Base-by-base conservation (phyloP, 106 monocot species). In the Platanthera zijinensis region DNA sequence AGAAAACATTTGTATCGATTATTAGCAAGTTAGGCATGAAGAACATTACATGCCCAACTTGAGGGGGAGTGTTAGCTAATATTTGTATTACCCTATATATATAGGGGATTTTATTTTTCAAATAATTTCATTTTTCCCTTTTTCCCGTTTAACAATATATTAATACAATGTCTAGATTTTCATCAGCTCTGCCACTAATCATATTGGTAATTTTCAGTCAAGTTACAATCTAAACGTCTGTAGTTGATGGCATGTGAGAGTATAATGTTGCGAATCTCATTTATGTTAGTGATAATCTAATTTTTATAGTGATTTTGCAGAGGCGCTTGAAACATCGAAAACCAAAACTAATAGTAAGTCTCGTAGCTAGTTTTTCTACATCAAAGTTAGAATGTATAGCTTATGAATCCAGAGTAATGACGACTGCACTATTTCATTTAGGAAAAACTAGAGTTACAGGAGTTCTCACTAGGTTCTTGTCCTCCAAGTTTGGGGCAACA, bases 401-500 rank as follows among this genome's bases (percentile, higher is more conserved):
- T 51, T 14, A 32, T 76, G 61, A 51, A 79, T 64, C 52, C 17
- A 51, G 3, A 69, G 13, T 52, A 57, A 39, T 51, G 52, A 70
- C 22, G 70, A 49, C 21, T 51, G 49, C 2, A 47, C 13, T 76
- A 4, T 80, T 75, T 78, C 30, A 8, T 73, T 17, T 72, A 97
- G 96, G 97, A 94, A 79, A 97, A 79, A 68, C 77, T 97, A 69
- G 87, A 97, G 72, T 48, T 97, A 72, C 91, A 87, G 76, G 97
- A 97, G 19, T 97, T 97, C 67, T 94, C 91, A 80, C 89, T 97
- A 12, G 97, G 97, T 59, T 86, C 86, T 14, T 91, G 91, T 53
- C 97, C 97, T 19, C 97, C 97, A 50, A 84, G 25, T 78, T 80
- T 97, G 80, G 97, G 91, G 72, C 62, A 74, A 21, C 67, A 80